Evolutionary conservation across 2,329 filamentous ascomycete species (phyloP).

Genomic region (Rhinocladiella similis): DNA sequence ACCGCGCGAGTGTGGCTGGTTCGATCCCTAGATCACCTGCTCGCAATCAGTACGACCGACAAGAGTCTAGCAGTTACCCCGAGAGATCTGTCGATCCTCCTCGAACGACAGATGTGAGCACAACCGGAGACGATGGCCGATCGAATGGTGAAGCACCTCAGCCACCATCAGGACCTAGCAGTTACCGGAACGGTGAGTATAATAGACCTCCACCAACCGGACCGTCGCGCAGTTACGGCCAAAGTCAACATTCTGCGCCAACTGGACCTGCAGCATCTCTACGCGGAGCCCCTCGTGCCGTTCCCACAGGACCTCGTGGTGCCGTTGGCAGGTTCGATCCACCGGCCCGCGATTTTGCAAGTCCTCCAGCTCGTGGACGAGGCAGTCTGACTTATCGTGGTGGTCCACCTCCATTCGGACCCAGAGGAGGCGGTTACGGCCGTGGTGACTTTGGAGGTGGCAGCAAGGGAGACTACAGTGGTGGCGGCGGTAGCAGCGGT

Average conservation of each 20-base stretch:
- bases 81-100: constrained; percentile 13
- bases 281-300: constrained; percentile 35
- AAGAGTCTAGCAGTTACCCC: constrained; percentile 21
- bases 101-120: constrained; percentile 7
- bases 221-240: constrained; percentile 34
- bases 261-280: constrained; percentile 38
- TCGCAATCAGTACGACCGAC: constrained; percentile 22
- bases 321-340: constrained; percentile 34
- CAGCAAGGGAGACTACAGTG: constrained; percentile 3
- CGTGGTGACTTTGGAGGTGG: constrained; percentile 14
- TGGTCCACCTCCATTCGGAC: constrained; percentile 37
- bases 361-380: constrained; percentile 35
- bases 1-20: constrained; percentile 46
- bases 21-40: constrained; percentile 30
- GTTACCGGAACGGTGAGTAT: constrained; percentile 29
- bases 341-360: constrained; percentile 33
- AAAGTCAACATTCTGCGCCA: constrained; percentile 34
- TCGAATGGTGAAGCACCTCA: constrained; percentile 26
- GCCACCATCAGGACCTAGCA: constrained; percentile 23
- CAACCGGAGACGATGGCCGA: constrained; percentile 25
- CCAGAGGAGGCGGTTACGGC: constrained; percentile 27
- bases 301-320: constrained; percentile 50
- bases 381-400: constrained; percentile 34
- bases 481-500: background rate
- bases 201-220: constrained; percentile 31